Evolutionary conservation across 495 filamentous ascomycete species (phyloP), one percentile per base, ranked within the genome.

Genomic region (Lasiosphaeria hispida): DNA sequence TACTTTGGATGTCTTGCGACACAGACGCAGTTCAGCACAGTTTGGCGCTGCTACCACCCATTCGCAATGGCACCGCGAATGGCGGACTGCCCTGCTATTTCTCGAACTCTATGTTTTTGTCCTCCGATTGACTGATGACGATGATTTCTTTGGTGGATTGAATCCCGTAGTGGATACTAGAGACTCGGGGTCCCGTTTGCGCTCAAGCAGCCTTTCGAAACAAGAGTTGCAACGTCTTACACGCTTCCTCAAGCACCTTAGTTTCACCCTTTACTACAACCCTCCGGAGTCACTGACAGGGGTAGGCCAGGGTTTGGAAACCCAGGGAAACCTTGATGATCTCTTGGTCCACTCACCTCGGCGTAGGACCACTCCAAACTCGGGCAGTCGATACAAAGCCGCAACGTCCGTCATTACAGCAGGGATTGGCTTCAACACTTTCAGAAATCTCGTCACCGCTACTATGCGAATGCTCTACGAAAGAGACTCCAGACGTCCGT

Each of bases 81-180:
- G 95, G 95, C 85, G 86, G 11, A 86, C 93, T 1, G 84, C 96
- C 36, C 78, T 97, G 0, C 79, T 97, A 1, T 99, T 97, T 66
- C 79, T 99, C 23, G 94, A 97, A 63, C 81, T 97, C 10, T 99
- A 96, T 70, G 90, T 87, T 10, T 97, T 97, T 67, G 80, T 96
- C 5, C 75, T 97, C 35, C 87, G 92, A 62, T 82, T 96, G 45
- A 96, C 90, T 73, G 95, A 97, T 63, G 94, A 99, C 58, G 92
- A 97, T 53, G 88, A 91, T 53, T 91, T 91, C 63, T 80, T 90
- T 42, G 73, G 77, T 50, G 68, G 61, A 14, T 56, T 75, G 34
- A 48, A 57, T 18, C 42, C 68, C 1, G 34, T 60, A 9, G 30
- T 62, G 0, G 39, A 34, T 3, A 35, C 63, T 3, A 48, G 18